Percentiles rank a stretch among this genome's conserved stretches.
These are phyloP conservation scores for Thielaviopsis populi DNA, from an alignment of 2,329 filamentous ascomycete genomes.

Conservation along the genomic window DNA sequence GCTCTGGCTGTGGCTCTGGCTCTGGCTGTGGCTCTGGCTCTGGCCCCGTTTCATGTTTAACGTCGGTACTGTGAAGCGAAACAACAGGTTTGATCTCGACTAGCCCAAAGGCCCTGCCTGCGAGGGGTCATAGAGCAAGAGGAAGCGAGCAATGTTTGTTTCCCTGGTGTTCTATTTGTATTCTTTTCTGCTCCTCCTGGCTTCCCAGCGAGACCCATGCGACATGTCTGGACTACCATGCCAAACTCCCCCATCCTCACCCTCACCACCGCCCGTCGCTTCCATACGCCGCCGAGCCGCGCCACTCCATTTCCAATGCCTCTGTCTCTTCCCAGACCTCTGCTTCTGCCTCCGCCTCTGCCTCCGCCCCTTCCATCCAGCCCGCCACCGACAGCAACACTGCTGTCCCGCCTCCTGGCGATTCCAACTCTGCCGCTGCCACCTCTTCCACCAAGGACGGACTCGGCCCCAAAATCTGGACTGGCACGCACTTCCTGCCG, in stretches of 20 bases:
- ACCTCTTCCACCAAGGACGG: slow-evolving; percentile 40
- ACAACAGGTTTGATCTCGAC: neutral
- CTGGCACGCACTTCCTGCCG: slow-evolving; percentile 51
- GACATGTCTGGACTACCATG: too few species aligned
- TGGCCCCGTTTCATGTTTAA: neutral
- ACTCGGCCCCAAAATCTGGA: slow-evolving; percentile 54
- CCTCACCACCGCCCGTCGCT: neutral
- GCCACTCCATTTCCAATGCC: neutral
- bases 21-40: too few species aligned
- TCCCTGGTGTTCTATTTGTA: neutral
- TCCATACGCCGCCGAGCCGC: neutral
- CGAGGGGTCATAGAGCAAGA: neutral
- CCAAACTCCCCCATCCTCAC: neutral
- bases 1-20: too few species aligned
- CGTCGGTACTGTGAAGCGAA: neutral
- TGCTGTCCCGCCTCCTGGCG: neutral
- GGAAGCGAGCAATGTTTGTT: neutral
- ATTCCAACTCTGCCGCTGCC: slow-evolving; percentile 25
- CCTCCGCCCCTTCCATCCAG: neutral
- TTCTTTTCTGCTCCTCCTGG: neutral
- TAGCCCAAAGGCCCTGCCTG: neutral
- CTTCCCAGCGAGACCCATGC: neutral
- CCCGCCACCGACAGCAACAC: neutral
- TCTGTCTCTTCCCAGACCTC: neutral
- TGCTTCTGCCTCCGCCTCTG: neutral